phyloP scores from a whole-genome alignment of 768 basidiomycete species.

The Gloeophyllum trabeum region DNA sequence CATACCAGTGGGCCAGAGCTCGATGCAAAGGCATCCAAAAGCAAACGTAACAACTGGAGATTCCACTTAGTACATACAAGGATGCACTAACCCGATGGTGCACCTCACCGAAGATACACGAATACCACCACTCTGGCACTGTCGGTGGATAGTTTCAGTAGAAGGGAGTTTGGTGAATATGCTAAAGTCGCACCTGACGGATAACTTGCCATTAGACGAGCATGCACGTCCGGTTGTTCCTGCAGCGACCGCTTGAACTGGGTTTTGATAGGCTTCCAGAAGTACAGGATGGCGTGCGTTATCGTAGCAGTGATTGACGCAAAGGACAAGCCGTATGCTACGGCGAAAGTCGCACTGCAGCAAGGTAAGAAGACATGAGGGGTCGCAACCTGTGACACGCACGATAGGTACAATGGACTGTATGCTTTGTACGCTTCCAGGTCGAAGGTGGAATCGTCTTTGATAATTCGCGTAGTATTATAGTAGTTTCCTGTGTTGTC shows the following conservation, averaged over 20 bases:
- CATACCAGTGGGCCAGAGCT: slow-evolving; percentile 56
- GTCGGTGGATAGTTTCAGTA: background rate
- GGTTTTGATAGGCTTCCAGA: slow-evolving; percentile 28
- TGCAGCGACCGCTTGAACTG: slow-evolving; percentile 30
- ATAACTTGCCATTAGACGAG: slow-evolving; percentile 33
- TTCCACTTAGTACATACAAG: background rate
- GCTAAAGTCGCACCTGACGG: slow-evolving; percentile 11
- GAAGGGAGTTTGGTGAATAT: background rate
- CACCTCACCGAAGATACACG: slow-evolving; percentile 23
- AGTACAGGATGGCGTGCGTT: slow-evolving; percentile 33
- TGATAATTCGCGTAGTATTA: slow-evolving; percentile 29
- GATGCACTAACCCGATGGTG: background rate
- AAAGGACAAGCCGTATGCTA: slow-evolving; percentile 27
- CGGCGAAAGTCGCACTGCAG: slow-evolving; percentile 17
- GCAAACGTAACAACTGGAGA: slow-evolving; percentile 33
- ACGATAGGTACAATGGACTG: slow-evolving; percentile 30
- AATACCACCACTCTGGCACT: slow-evolving; percentile 46
- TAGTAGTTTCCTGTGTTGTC: slow-evolving; percentile 30
- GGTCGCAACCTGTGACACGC: background rate
- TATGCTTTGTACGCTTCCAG: slow-evolving; percentile 26
- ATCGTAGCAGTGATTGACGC: slow-evolving; percentile 33
- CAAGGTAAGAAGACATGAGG: background rate
- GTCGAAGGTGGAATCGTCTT: slow-evolving; percentile 21
- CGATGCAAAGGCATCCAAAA: slow-evolving; percentile 49
- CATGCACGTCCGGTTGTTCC: slow-evolving; percentile 41